These are phyloP conservation scores for Aspergillus versicolor DNA, from an alignment of 2,329 filamentous ascomycete genomes.

Conservation along the genomic window DNA sequence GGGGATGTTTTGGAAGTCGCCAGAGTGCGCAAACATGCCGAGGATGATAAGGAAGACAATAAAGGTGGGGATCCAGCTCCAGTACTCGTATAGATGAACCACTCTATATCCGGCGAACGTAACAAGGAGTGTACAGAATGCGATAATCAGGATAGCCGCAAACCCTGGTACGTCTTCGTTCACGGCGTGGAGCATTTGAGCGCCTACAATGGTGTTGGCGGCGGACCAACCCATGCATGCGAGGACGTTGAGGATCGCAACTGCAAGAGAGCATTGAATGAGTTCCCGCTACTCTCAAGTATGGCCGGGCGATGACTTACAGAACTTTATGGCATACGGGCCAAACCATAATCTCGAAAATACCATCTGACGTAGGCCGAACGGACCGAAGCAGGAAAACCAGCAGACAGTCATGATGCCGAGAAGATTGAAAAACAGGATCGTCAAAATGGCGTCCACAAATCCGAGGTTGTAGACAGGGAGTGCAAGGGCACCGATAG, in stretches of 20 bases:
- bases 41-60: constrained; percentile 72
- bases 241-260: constrained; percentile 69
- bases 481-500: constrained; percentile 70
- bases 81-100: constrained; percentile 75
- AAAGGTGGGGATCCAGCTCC: constrained; percentile 69
- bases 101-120: constrained; percentile 75
- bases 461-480: constrained; percentile 70
- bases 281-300: not conserved
- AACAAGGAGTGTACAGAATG: constrained; percentile 64
- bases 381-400: constrained; percentile 76
- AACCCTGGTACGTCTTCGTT: constrained; percentile 68
- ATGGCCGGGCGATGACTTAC: constrained; percentile 44
- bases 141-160: constrained; percentile 73
- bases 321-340: constrained; percentile 66
- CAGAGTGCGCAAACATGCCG: constrained; percentile 66
- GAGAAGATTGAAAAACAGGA: constrained; percentile 73
- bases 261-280: constrained; percentile 32
- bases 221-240: constrained; percentile 73
- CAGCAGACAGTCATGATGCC: constrained; percentile 72
- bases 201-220: constrained; percentile 77
- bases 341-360: constrained; percentile 77
- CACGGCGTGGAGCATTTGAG: constrained; percentile 73
- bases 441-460: constrained; percentile 68
- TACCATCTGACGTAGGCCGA: constrained; percentile 77
- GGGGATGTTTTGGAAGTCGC: constrained; percentile 63